Evolutionary conservation across 1,139 yeast species (phyloP), one percentile per base, ranked within the genome.

Genomic region (Zygoascus sp.): DNA sequence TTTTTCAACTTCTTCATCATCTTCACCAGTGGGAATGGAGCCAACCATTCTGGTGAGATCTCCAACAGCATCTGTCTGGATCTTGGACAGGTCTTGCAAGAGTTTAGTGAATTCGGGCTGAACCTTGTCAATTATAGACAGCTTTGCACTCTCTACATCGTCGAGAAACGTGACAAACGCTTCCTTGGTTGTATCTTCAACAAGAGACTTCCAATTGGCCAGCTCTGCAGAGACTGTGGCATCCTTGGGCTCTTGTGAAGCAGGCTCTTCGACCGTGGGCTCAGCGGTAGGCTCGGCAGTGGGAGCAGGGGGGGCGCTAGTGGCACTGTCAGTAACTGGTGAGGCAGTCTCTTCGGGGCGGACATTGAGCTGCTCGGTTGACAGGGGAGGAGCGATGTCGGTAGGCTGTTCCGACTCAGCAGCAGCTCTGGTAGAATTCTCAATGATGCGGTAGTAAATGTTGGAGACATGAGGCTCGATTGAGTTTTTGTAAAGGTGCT

Each of bases 61-160:
- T 2, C 46, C 46, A 30, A 52, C 48, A 11, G 60, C 57, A 2
- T 45, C 45, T 13, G 51, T 43, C 38, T 60, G 58, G 5, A 40
- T 42, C 13, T 48, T 40, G 23, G 59, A 60, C 16, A 62, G 53
- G 2, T 38, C 45, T 41, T 53, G 56, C 20, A 62, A 50, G 36
- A 56, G 53, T 20, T 46, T 47, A 32, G 65, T 61, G 49, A 61
- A 61, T 32, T 54, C 51, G 5, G 62, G 61, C 22, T 53, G 44
- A 13, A 54, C 55, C 5, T 51, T 50, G 1, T 52, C 58, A 42
- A 58, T 45, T 36, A 59, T 40, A 9, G 44, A 39, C 20, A 37
- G 58, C 57, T 55, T 67, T 50, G 52, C 64, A 32, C 46, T 60
- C 50, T 56, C 67, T 46, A 53, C 63, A 55, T 58, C 68, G 48